Evolutionary conservation across 1,284 basidiomycete genomes (phyloP), one percentile per base, ranked within the genome.

Genomic region (Papiliotrema flavescens): DNA sequence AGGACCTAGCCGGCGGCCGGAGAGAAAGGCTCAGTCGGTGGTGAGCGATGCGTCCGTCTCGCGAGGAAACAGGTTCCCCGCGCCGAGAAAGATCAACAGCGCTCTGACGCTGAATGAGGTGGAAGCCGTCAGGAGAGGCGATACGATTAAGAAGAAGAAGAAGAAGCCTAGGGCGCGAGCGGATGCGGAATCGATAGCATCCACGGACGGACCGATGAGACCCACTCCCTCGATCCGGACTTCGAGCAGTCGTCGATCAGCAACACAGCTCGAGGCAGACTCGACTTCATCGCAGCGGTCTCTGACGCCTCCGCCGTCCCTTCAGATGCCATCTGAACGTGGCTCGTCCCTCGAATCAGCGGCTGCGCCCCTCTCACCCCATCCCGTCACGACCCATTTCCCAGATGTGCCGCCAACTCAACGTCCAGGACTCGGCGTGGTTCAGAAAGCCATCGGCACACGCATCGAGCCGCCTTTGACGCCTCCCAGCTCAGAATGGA

Each of bases 61-160:
- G 2, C 35, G 51, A 26, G 51, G 54, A n/a, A 61, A 57, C 11
- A 53, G 64, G 22, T 70, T 68, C 44, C 68, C 66, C 1, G 48
- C 67, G 14, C 57, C 59, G 9, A 44, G 59, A 46, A 63, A 53
- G 54, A 44, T 36, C 24, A 63, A 60, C 40, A 58, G 42, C 14
- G 57, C 66, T 2, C 51, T 49, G 14, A 23, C 67, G 15, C 44
- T 53, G 17, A 56, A 62, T 34, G 53, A 57, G n/a, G 49, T 47
- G 26, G 9, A 36, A 9, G 11, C 24, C 4, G n/a, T 7, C 15
- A 6, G 41, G 19, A 13, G 34, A 17, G 14, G 17, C 19, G 49
- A 44, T 20, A 17, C 28, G 26, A 26, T 13, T 13, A 32, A 41
- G 28, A 65, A 58, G 54, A 55, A 56, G 57, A 68, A 70, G 58